phyloP scores from a whole-genome alignment of 2,329 filamentous ascomycete species.

The Apiospora marii region DNA sequence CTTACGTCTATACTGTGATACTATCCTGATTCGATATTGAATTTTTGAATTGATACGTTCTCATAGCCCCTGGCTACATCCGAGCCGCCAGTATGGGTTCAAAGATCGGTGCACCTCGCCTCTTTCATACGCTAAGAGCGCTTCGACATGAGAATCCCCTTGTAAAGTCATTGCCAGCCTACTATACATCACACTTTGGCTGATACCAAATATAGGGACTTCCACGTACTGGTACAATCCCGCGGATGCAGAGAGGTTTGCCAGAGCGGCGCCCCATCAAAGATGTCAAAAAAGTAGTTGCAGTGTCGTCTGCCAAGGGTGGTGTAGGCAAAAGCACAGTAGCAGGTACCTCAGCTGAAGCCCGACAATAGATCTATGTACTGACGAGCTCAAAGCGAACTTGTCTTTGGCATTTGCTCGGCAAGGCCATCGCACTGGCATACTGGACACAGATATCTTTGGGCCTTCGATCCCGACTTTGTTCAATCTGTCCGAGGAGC shows the following conservation, averaged over 20 bases:
- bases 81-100: neutral
- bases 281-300: conserved; percentile 89
- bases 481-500: conserved; percentile 81
- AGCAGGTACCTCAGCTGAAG: conserved; percentile 61
- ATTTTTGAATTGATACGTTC: neutral
- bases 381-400: conserved; percentile 61
- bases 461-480: conserved; percentile 94
- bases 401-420: conserved; percentile 87
- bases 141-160: conserved; percentile 87
- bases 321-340: conserved; percentile 98
- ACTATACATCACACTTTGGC: neutral
- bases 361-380: neutral
- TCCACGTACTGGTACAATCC: conserved; percentile 77
- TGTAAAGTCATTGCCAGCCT: conserved; percentile 54
- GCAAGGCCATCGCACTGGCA: conserved; percentile 81
- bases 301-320: conserved; percentile 96
- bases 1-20: neutral
- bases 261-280: conserved; percentile 82
- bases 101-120: conserved; percentile 38
- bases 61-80: neutral
- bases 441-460: conserved; percentile 96
- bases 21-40: fast-evolving
- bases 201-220: conserved; percentile 70
- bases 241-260: conserved; percentile 80
- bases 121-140: conserved; percentile 61